Base-by-base conservation (phyloP, 768 basidiomycete genomes). In the Boletus tylopilopsis region DNA sequence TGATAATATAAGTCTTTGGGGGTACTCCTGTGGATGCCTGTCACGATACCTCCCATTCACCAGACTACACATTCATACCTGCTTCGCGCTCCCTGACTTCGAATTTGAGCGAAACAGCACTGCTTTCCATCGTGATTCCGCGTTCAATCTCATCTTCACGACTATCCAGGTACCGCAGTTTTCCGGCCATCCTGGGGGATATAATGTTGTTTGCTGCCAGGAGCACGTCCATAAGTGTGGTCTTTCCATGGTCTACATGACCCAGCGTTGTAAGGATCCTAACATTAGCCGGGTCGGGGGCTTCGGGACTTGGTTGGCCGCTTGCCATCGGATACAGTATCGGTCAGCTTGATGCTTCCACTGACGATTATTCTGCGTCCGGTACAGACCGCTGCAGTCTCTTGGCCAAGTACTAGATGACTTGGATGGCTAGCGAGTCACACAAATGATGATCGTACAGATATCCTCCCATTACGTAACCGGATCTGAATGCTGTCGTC, bases 61-160 rank as follows among this genome's bases (percentile, higher is more conserved):
- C 46, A 45, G 35, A 37, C 38, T 33, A 32, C n/a, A 23, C 45
- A 30, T 30, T 69, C 80, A 53, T 66, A 89, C 90, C 84, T 69
- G 77, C 84, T 32, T 76, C 67, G 44, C 72, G 74, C 32, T 84
- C 83, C 70, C 82, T 76, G 48, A 91, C 89, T 54, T 89, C 86
- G 62, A 96, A 99, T 54, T 82, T 80, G 46, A 97, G 73, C 5
- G 90, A 93, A 6, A 98, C 87, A 0, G 96, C 94, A 66, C 90
- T 94, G 56, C 90, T 92, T 70, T 99, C 94, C 96, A 99, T 98
- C 0, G 96, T 98, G 53, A 99, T 99, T 3, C 96, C 96, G 42
- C 96, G 75, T 69, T 98, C 87, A 61, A 97, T 94, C 63, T 99
- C 96, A 60, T 98, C 96, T 64, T 97, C 94, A 56, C 96, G 77